Conservation (phyloP, 352 stramenopile species). For the Phytophthora rubi region DNA sequence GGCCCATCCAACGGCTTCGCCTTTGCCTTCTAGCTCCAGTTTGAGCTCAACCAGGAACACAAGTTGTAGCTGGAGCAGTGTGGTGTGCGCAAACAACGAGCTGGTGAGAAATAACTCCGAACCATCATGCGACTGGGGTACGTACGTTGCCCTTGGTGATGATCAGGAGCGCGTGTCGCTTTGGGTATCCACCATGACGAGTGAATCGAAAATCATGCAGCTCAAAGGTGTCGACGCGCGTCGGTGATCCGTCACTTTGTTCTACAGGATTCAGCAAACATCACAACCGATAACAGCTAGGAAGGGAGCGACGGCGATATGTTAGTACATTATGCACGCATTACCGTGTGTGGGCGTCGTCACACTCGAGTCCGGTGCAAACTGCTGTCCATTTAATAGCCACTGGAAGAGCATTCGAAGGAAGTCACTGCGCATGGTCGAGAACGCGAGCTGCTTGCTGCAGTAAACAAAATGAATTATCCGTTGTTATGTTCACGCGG, state of each 20-base stretch:
- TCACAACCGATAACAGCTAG: neutral
- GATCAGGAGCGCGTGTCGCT: constrained; percentile 40
- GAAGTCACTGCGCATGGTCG: constrained; percentile 43
- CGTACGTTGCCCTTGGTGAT: constrained; percentile 42
- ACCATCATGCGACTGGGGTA: neutral
- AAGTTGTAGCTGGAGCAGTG: constrained; percentile 40
- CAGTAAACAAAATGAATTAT: neutral
- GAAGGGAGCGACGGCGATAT: neutral
- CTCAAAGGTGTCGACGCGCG: constrained; percentile 31
- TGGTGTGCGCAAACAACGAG: neutral
- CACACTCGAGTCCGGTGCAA: constrained; percentile 14
- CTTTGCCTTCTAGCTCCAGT: constrained; percentile 22
- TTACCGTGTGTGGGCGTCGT: constrained; percentile 1
- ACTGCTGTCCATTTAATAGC: constrained; percentile 27
- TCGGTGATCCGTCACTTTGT: constrained; percentile 11
- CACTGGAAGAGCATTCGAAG: constrained; percentile 43
- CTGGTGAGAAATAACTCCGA: neutral
- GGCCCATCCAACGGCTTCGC: constrained; percentile 12
- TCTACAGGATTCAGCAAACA: neutral
- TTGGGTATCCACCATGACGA: constrained; percentile 44
- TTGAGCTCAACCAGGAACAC: constrained; percentile 45
- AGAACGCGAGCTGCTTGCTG: constrained; percentile 42
- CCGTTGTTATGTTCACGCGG: neutral
- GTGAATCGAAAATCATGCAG: constrained; percentile 47
- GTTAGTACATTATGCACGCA: neutral